Base-by-base conservation (phyloP, 2,329 filamentous ascomycete genomes). In the Cryphonectria carpinicola region DNA sequence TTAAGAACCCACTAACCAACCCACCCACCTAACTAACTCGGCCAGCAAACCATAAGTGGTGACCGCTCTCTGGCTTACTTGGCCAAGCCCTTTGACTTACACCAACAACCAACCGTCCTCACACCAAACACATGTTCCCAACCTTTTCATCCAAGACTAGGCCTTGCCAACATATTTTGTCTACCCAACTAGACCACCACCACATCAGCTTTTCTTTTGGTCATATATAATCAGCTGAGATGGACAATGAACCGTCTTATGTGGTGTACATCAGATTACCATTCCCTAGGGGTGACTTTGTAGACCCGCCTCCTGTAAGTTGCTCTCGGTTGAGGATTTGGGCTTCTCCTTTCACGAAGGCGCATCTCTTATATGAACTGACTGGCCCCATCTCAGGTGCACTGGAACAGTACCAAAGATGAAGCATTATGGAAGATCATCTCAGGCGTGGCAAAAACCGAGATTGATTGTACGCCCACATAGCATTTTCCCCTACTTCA, bases 181-280 rank as follows among this genome's bases (percentile, higher is more conserved):
- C 35, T 49, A 11, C 35, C 49, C 11, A 10, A 22, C 28, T 61
- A 41, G n/a, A 37, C 43, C 22, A 60, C 65, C 32, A 49, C 19
- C 37, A 11, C 35, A 32, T 35, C n/a, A 32, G 17, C 4, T 54
- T 35, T 35, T 22, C n/a, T 8, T n/a, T 14, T 35, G 35, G 22
- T 32, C 41, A 35, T 22, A n/a, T 35, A 41, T 17, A 28, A 39
- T 66, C 66, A 60, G 62, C 67, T 60, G 52, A 60, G 54, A 74
- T 74, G 73, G 73, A 74, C 37, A 54, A 88, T 82, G 86, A 89
- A 68, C 85, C 87, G 60, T 84, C 80, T 49, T 90, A 89, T 79
- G 97, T 93, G 19, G 90, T 97, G 71, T 93, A 97, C 77, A 89
- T 99, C 74, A 88, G 95, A 73, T 87, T 98, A n/a, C 96, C 96